Conservation (phyloP, 805 yeast species). For the Saccharomycopsis javanensis region DNA sequence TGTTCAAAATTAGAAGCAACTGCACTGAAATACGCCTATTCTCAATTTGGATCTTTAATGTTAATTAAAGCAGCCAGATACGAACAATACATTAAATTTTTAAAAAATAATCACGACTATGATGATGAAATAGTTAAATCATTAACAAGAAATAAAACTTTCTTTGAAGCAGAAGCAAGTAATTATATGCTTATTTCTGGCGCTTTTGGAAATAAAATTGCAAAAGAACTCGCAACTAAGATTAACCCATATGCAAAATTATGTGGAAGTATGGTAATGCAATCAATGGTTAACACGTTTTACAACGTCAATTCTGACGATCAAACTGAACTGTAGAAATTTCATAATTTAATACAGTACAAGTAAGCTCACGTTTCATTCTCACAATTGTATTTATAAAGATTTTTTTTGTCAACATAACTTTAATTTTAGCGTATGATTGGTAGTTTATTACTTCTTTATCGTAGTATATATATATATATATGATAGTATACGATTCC, state of each 20-base stretch:
- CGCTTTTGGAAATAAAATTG: constrained; percentile 8
- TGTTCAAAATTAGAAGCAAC: constrained; percentile 11
- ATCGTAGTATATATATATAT: too few relatives aligned
- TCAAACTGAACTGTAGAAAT: background rate
- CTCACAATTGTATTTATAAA: too few relatives aligned
- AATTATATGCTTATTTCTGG: constrained; percentile 6
- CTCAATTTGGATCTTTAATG: constrained; percentile 6
- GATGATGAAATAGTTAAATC: background rate
- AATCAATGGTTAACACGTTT: background rate
- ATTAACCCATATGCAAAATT: constrained; percentile 13
- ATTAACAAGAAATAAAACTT: background rate
- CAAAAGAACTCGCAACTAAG: constrained; percentile 1
- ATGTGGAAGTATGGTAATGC: constrained; percentile 13
- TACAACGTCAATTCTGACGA: background rate
- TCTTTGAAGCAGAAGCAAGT: constrained; percentile 9
- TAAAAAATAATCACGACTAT: background rate
- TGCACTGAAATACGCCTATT: constrained; percentile 5
- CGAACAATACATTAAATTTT: background rate
- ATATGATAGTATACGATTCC: too few relatives aligned
- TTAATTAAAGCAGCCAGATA: constrained; percentile 8
- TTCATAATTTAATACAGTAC: too few relatives aligned
- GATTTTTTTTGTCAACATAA: too few relatives aligned
- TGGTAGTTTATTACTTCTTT: too few relatives aligned
- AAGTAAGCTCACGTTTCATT: too few relatives aligned
- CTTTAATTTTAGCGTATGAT: too few relatives aligned